These are phyloP conservation scores for Cercophora scortea DNA, from an alignment of 495 filamentous ascomycete species.

Conservation along the genomic window DNA sequence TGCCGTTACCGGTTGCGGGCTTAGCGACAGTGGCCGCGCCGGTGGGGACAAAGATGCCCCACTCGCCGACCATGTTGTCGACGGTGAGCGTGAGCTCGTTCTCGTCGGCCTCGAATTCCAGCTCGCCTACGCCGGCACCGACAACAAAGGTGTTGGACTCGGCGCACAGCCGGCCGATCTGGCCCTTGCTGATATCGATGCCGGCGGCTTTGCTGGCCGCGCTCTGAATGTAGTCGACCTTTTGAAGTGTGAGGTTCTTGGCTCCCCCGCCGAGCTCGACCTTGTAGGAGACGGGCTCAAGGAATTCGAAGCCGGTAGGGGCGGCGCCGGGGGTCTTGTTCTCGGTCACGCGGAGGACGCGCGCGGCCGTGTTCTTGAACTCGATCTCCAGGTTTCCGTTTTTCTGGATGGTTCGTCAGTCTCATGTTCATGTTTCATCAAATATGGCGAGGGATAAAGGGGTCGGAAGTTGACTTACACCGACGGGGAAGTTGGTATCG, in stretches of 20 bases:
- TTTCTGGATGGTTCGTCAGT: constrained; percentile 8
- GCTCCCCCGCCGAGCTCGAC: constrained; percentile 22
- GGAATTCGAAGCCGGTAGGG: constrained; percentile 23
- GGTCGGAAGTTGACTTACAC: constrained; percentile 10
- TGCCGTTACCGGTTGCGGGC: not conserved
- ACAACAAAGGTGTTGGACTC: constrained; percentile 28
- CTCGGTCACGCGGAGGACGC: constrained; percentile 25
- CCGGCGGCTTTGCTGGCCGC: constrained; percentile 6
- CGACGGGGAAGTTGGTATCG: constrained; percentile 20
- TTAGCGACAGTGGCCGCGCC: not conserved
- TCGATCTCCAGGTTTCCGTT: constrained; percentile 30
- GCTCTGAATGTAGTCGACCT: constrained; percentile 33
- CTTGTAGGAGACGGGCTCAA: constrained; percentile 28
- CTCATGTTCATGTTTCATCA: not conserved
- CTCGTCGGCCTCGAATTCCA: constrained; percentile 38
- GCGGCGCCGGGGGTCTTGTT: constrained; percentile 24
- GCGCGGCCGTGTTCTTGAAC: constrained; percentile 21
- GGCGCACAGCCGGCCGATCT: constrained; percentile 23
- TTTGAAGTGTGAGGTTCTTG: constrained; percentile 24
- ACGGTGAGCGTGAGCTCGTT: constrained; percentile 30
- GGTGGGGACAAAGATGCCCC: constrained; percentile 28
- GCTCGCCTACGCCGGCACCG: constrained; percentile 26
- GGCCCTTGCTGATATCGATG: constrained; percentile 24
- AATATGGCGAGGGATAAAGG: not conserved
- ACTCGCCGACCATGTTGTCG: constrained; percentile 27